Evolutionary conservation across 331 rosid genomes (phyloP), one percentile per base, ranked within the genome.

Genomic region (Dryas integrifolia): DNA sequence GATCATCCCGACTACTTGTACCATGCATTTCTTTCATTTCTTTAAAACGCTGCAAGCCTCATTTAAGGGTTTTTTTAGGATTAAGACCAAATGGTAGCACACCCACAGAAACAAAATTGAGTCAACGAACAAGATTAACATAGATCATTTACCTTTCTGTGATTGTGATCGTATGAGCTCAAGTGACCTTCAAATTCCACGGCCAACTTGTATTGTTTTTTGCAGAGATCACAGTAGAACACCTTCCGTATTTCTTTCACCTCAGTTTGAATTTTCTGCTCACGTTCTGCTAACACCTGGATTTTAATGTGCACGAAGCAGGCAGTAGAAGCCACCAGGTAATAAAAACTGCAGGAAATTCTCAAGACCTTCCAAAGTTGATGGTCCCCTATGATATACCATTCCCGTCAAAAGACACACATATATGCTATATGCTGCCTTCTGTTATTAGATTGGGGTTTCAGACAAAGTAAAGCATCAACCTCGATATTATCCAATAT

Each of bases 291-390:
- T 88, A 93, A 78, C 65, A 93, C 97, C 95, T 93, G 97, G 94
- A 91, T 89, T 91, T 91, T 93, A 90, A 91, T 79, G 92, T 80
- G 96, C 96, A 89, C 88, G 97, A 91, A 89, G 97, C 94, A 83
- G 90, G 98, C 94, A 87, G 94, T 83, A 90, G 94, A 89, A 87
- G 97, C 97, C 96, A 89, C 96, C 98, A 91, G 96, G 97, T 91
- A 91, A 94, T 94, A 94, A 91, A 94, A 94, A 94, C 97, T 91
- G 97, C 92, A 94, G 88, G 96, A 94, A 94, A 91, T 89, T 94
- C 97, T 91, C 94, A 94, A 88, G 98, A 94, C 84, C 96, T 82
- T 91, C 92, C 92, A 89, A 91, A 88, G 88, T 87, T 87, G 92
- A 91, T 85, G 96, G 88, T 89, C 91, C 90, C 86, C 81, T 88